These are phyloP conservation scores for Pseudoscleropodium purum DNA, from an alignment of 225 moss, liverwort and hornwort species.

Conservation along the genomic window DNA sequence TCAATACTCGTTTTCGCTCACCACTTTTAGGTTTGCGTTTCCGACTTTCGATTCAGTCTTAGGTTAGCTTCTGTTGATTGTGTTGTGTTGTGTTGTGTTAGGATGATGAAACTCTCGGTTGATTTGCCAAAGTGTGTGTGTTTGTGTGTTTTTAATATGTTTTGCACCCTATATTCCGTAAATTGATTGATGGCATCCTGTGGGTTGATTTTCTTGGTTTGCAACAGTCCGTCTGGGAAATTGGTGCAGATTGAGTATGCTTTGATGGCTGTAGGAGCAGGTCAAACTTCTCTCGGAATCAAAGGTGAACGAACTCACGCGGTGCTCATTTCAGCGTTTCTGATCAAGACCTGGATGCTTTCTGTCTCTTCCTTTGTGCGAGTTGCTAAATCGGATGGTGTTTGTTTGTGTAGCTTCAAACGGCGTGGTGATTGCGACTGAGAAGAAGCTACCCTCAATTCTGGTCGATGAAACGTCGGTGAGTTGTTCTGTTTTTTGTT, in stretches of 20 bases:
- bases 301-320: constrained; percentile 31
- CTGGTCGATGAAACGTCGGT: constrained; percentile 87
- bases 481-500: background rate
- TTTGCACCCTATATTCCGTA: background rate
- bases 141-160: background rate
- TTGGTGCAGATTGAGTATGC: constrained; percentile 99
- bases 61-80: background rate
- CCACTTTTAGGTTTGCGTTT: constrained; percentile 69
- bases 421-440: constrained; percentile 94
- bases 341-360: background rate
- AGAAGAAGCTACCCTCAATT: constrained; percentile 94
- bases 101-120: background rate
- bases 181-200: background rate
- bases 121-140: background rate
- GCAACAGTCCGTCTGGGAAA: constrained; percentile 59
- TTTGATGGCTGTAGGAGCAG: constrained; percentile 93
- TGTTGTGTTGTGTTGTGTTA: background rate
- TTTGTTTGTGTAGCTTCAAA: constrained; percentile 65
- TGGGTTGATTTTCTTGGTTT: background rate
- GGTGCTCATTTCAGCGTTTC: background rate
- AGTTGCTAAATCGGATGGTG: constrained; percentile 13
- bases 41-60: background rate
- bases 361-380: background rate
- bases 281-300: constrained; percentile 93
- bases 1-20: constrained; percentile 93